Base-by-base conservation (phyloP, 805 yeast species). In the Saturnispora sanitii region DNA sequence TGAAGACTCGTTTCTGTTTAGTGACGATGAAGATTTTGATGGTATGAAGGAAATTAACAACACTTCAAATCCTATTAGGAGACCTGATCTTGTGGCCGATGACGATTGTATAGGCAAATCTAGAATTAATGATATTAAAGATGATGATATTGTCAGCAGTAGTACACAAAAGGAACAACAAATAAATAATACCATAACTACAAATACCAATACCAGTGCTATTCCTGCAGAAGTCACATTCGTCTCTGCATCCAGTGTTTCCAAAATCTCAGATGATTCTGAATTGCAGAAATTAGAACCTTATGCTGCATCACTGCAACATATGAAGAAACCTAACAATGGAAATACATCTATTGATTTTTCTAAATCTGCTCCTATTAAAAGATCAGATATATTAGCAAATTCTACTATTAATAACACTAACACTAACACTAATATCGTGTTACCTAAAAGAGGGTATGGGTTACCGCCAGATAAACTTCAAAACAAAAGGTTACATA, bases 181-280 rank as follows among this genome's bases (percentile, higher is more conserved):
- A 18, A 17, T 22, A 3, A 18, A 29, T 12, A 17, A 23, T 38
- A 30, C 44, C 9, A 37, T 41, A 13, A 43, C 49, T 20, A 42
- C 54, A 15, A 47, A 43, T 7, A 35, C 40, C 35, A 9, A 30
- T 30, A 12, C 27, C 21, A 13, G 35, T n/a, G 18, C 33, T 2
- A 52, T 57, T 26, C 62, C 62, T 1, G 46, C 49, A 19, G 51
- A 43, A 7, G 60, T 58, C 16, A 47, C 52, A 16, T 80, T 80
- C 61, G 79, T 78, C 30, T 71, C 78, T 40, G 85, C 87, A 2
- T 73, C 73, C 48, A 73, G 71, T 8, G 87, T 87, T 0, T 73
- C 72, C 27, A 61, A 69, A 8, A 57, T 80, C 7, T 79, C 71
- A 46, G 63, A 65, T 20, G 68, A 68, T 40, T 58, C 66, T 1